Conservation (phyloP, 345 rosid species). For the Arabidopsis suecica region DNA sequence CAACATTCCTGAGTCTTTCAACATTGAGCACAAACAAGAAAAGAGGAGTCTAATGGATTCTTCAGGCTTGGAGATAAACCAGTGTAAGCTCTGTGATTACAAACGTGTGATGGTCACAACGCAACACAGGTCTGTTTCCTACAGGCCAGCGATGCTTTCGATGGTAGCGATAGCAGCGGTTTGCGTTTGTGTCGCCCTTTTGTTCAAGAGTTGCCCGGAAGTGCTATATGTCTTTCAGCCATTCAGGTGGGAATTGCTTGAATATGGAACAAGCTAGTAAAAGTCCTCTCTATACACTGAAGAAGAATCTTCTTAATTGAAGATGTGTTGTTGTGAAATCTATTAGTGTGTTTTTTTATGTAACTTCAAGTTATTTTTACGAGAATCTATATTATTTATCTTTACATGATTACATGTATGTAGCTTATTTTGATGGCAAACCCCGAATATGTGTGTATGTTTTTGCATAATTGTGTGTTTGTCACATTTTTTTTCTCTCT, state of each 20-base stretch:
- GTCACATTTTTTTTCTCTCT: neutral
- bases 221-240: constrained; percentile 21
- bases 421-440: neutral
- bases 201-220: constrained; percentile 27
- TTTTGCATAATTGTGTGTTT: too few relatives aligned
- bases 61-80: neutral
- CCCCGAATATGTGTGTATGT: neutral
- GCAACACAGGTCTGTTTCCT: constrained; percentile 1
- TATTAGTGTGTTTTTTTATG: neutral
- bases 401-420: neutral
- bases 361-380: neutral
- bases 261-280: constrained; percentile 15
- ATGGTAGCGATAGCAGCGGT: constrained; percentile 22
- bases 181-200: constrained; percentile 11
- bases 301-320: neutral
- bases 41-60: neutral
- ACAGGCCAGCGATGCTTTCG: constrained; percentile 17
- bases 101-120: neutral
- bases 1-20: constrained; percentile 11
- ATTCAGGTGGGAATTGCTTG: constrained; percentile 22
- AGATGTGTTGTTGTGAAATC: constrained; percentile 7
- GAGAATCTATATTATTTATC: neutral
- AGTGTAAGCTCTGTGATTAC: constrained; percentile 5
- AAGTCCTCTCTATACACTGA: neutral
- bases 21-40: constrained; percentile 14